phyloP scores from a whole-genome alignment of 352 stramenopile genomes.

The Phytophthora boehmeriae region DNA sequence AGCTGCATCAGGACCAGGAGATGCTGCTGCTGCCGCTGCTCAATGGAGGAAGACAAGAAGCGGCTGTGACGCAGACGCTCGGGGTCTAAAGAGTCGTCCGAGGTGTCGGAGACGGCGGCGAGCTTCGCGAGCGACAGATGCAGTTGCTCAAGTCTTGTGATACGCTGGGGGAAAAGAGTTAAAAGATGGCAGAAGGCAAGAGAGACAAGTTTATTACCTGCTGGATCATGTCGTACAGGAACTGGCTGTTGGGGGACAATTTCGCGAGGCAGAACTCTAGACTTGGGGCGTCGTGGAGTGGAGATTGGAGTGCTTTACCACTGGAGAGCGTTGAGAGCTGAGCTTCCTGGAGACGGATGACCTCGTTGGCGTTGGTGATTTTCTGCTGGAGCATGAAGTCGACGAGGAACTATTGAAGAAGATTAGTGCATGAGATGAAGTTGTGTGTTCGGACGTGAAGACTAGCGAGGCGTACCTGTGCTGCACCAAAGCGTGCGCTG shows the following conservation, averaged over 20 bases:
- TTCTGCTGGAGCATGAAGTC: slow-evolving; percentile 69
- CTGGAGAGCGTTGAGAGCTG: slow-evolving; percentile 23
- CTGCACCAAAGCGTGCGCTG: slow-evolving; percentile 54
- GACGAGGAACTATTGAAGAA: slow-evolving; percentile 47
- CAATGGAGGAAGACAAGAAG: slow-evolving; percentile 53
- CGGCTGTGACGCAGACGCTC: slow-evolving; percentile 53
- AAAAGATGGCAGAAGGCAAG: not conserved
- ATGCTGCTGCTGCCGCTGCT: slow-evolving; percentile 45
- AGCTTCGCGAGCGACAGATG: slow-evolving; percentile 65
- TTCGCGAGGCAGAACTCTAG: slow-evolving; percentile 1
- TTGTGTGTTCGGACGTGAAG: not conserved
- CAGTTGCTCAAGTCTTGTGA: slow-evolving; percentile 65
- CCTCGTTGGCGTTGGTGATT: slow-evolving; percentile 48
- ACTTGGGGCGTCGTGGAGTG: not conserved
- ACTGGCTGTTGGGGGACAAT: slow-evolving; percentile 39
- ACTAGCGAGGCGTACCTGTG: slow-evolving; percentile 34
- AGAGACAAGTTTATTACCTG: slow-evolving; percentile 48
- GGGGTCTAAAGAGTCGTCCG: slow-evolving; percentile 30
- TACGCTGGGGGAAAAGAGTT: slow-evolving; percentile 34
- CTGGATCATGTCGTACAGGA: slow-evolving; percentile 63
- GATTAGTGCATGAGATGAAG: not conserved
- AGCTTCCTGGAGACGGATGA: slow-evolving; percentile 36
- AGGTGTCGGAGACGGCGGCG: slow-evolving; percentile 32
- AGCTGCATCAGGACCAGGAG: slow-evolving; percentile 31
- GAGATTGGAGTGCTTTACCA: not conserved